These are phyloP conservation scores for Linderniella brevidens DNA, from an alignment of 257 asterid genomes.

Conservation along the genomic window DNA sequence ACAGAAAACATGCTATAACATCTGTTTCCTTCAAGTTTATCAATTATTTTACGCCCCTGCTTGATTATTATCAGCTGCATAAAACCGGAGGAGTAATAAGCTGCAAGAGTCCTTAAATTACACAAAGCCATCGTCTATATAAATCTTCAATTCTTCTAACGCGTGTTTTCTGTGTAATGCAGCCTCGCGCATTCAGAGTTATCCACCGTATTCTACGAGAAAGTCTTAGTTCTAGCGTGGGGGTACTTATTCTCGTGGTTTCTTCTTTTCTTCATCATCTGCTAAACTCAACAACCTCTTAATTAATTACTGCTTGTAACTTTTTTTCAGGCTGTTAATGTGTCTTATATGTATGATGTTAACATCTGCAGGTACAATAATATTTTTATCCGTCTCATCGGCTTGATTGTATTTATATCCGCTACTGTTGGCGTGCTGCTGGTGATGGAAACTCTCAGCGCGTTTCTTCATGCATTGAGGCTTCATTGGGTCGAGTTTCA, in stretches of 20 bases:
- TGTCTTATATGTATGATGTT: no score
- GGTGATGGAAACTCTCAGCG: conserved; percentile 97
- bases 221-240: conserved; percentile 71
- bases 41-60: no score
- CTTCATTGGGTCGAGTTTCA: conserved; percentile 99
- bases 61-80: no score
- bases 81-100: no score
- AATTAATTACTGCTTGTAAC: no score
- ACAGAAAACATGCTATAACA: no score
- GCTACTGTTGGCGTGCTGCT: conserved; percentile 90
- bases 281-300: no score
- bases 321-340: no score
- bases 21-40: no score
- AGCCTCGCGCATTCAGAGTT: conserved; percentile 77
- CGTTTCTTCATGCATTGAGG: conserved; percentile 89
- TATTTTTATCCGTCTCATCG: conserved; percentile 60
- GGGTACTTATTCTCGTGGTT: conserved; percentile 47
- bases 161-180: conserved; percentile 10
- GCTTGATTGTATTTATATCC: conserved; percentile 51
- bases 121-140: no score
- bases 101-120: no score
- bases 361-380: conserved; percentile 63
- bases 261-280: no score
- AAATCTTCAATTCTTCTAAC: neutral
- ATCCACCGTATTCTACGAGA: conserved; percentile 65